Evolutionary conservation across 2,329 filamentous ascomycete genomes (phyloP), one percentile per base, ranked within the genome.

Genomic region (Cladosporium phlei): DNA sequence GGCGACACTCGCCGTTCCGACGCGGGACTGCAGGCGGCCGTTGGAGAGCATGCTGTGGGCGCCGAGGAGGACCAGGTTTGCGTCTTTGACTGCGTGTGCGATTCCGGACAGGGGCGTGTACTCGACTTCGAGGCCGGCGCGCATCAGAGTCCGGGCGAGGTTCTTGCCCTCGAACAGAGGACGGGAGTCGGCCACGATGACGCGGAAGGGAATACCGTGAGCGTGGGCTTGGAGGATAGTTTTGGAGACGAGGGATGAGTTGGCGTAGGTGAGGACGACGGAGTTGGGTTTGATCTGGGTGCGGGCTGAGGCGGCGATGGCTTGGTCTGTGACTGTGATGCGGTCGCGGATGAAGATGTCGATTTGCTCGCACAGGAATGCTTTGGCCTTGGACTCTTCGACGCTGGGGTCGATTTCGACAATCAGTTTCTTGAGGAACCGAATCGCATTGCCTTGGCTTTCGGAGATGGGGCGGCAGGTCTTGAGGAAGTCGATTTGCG

Each of bases 1-100:
- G 14, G 91, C 90, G 8, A 97, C 78, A 49, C 93, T 80, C 19
- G 87, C 88, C 3, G 90, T 95, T 51, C 93, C 93, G 8, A 88
- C 82, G 16, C 89, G 82, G 4, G 86, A 91, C 67, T 94, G 95
- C 57, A 98, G 77, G 25, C 87, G 80, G 6, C 93, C 93, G 66
- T 97, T 97, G 56, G 87, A 90, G 70, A 95, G 93, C 82, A 98
- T 93, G 29, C 88, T 87, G 64, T 96, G 90, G 4, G 90, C 89
- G 10, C 89, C 90, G 1, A 98, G 74, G 42, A 97, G 79, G 8
- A 93, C 82, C 57, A 84, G 82, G 5, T 83, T 86, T 1, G 79
- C 81, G 27, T 81, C 74, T 52, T 82, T 79, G 43, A 95, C 78
- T 34, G 85, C 83, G 55, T 86, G 82, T 40, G 82, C 81, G 47